Percentiles rank a stretch among this genome's conserved stretches.
Evolutionary conservation across 139 green algal species (phyloP).

Genomic region (Astrephomene gubernaculifera): DNA sequence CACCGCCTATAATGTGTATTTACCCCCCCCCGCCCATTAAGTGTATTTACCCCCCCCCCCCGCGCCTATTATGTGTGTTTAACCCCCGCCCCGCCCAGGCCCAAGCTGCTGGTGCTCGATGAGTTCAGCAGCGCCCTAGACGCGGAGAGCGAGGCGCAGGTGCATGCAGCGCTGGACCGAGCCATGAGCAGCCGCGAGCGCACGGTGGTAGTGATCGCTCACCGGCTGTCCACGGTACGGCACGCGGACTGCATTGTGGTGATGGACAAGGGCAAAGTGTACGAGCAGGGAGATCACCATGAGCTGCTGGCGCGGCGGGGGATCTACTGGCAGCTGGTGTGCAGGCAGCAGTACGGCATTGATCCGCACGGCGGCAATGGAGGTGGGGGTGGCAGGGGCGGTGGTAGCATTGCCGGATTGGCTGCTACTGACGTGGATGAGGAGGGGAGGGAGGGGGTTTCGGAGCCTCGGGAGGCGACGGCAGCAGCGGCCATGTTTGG

Average conservation of each 20-base stretch:
- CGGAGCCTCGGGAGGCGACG: no score
- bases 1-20: no score
- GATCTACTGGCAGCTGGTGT: slow-evolving; percentile 79
- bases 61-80: no score
- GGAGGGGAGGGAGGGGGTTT: no score
- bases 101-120: slow-evolving; percentile 77
- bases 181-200: slow-evolving; percentile 65
- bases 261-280: slow-evolving; percentile 77
- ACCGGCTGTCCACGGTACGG: slow-evolving; percentile 84
- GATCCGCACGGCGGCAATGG: slow-evolving; percentile 21
- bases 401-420: no score
- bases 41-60: neutral
- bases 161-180: slow-evolving; percentile 76
- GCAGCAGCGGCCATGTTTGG: no score
- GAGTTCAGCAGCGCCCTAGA: slow-evolving; percentile 63
- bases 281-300: slow-evolving; percentile 78
- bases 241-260: slow-evolving; percentile 82
- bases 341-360: slow-evolving; percentile 66
- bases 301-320: slow-evolving; percentile 64
- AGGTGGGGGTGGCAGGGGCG: no score
- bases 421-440: no score
- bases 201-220: slow-evolving; percentile 85
- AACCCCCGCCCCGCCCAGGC: slow-evolving; percentile 24
- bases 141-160: slow-evolving; percentile 52
- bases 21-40: no score